Evolutionary conservation across 306 rosid genomes (phyloP).

Genomic region (Ormosia emarginata): DNA sequence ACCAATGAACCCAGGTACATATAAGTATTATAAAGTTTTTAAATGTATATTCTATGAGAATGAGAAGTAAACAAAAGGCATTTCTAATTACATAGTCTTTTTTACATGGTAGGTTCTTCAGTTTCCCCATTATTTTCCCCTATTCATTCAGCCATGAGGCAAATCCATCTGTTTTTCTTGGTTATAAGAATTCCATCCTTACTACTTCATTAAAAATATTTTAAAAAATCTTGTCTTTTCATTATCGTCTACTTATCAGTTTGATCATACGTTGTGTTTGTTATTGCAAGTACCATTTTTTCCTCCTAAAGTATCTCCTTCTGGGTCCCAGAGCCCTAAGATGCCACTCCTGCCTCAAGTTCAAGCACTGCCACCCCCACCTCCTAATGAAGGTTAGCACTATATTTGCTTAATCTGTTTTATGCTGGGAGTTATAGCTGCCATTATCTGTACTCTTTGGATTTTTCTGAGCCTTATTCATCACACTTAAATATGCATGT

Average conservation of each 20-base stretch:
- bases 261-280: slow-evolving; percentile 10
- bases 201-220: neutral
- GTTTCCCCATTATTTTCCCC: slow-evolving; percentile 39
- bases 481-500: slow-evolving; percentile 9
- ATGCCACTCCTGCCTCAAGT: slow-evolving; percentile 40
- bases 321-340: slow-evolving; percentile 35
- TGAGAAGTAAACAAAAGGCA: neutral
- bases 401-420: slow-evolving; percentile 2
- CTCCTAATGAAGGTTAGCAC: slow-evolving; percentile 71
- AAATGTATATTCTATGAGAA: neutral
- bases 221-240: neutral
- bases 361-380: slow-evolving; percentile 70
- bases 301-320: slow-evolving; percentile 46
- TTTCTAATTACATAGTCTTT: neutral
- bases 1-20: slow-evolving; percentile 46
- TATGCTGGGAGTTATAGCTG: neutral
- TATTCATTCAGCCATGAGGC: slow-evolving; percentile 14
- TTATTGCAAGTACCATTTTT: slow-evolving; percentile 21
- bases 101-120: slow-evolving; percentile 24
- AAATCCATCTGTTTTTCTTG: too few relatives aligned
- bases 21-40: neutral
- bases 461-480: slow-evolving; percentile 7
- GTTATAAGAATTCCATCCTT: neutral
- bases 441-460: neutral
- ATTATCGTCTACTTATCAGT: neutral